Percentiles rank a stretch among this genome's conserved stretches.
Evolutionary conservation across 139 green algal genomes (phyloP).

Genomic region (Picochlorum sp.): DNA sequence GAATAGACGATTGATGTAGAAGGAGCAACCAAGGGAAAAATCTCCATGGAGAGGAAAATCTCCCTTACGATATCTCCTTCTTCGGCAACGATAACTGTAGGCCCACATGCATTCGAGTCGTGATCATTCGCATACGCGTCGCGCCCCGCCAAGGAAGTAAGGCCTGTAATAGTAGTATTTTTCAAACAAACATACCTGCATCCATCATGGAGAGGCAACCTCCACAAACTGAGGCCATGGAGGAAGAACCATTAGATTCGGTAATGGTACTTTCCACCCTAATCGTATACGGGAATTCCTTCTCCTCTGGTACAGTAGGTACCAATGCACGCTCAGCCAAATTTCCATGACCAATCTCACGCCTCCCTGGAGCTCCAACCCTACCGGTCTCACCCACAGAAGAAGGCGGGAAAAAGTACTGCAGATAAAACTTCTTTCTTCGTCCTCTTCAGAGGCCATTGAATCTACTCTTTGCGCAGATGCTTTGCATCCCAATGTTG

Average conservation of each 20-base stretch:
- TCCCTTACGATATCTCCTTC: constrained; percentile 29
- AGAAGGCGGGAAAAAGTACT: constrained; percentile 97
- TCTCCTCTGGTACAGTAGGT: constrained; percentile 63
- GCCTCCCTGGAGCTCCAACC: constrained; percentile 43
- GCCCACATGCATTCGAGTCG: constrained; percentile 39
- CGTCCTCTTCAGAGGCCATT: constrained; percentile 38
- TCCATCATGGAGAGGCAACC: constrained; percentile 89
- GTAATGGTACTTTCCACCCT: constrained; percentile 93
- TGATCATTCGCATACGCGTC: constrained; percentile 19
- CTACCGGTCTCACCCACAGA: constrained; percentile 85
- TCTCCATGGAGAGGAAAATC: neutral
- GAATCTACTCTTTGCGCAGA: constrained; percentile 49
- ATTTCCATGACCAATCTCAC: constrained; percentile 92
- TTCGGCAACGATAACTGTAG: constrained; percentile 13
- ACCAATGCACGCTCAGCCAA: constrained; percentile 83
- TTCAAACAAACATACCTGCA: constrained; percentile 47
- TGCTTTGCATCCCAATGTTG: constrained; percentile 54
- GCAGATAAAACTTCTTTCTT: constrained; percentile 83
- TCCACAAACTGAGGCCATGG: constrained; percentile 95
- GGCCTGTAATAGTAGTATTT: neutral
- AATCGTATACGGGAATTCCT: constrained; percentile 78
- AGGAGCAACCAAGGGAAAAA: constrained; percentile 24
- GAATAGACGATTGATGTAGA: constrained; percentile 5
- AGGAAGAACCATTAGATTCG: constrained; percentile 90
- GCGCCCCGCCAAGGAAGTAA: constrained; percentile 32